Percentiles rank a stretch among this genome's conserved stretches.
These are phyloP conservation scores for Apiospora aurea DNA, from an alignment of 2,329 filamentous ascomycete species.

Conservation along the genomic window DNA sequence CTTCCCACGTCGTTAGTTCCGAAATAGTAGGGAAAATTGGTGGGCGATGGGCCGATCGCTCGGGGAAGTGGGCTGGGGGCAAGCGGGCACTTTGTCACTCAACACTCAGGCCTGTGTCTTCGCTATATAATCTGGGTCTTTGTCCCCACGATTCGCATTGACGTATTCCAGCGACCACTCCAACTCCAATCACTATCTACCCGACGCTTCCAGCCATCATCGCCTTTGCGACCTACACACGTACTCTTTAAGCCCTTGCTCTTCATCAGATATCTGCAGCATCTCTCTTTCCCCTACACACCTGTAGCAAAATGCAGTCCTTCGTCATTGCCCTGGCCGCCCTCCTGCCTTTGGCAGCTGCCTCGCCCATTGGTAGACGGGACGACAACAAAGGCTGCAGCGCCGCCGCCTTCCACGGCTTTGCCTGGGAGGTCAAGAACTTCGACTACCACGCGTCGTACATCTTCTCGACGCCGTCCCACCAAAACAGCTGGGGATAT, in stretches of 20 bases:
- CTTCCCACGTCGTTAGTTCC: neutral
- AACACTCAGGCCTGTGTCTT: neutral
- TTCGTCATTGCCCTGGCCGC: conserved; percentile 37
- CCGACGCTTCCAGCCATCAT: neutral
- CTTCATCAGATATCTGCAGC: neutral
- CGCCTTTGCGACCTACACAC: neutral
- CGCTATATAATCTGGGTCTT: conserved; percentile 7
- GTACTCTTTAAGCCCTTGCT: neutral
- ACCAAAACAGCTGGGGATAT: conserved; percentile 57
- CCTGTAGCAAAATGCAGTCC: conserved; percentile 35
- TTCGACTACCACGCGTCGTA: conserved; percentile 59
- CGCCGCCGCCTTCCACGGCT: conserved; percentile 41
- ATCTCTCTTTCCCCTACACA: neutral
- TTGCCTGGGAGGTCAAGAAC: conserved; percentile 50
- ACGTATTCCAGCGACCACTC: neutral
- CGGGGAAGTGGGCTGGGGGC: neutral
- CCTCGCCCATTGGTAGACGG: conserved; percentile 36
- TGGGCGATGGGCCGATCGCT: neutral
- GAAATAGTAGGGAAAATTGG: neutral
- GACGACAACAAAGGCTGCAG: conserved; percentile 42
- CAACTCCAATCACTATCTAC: neutral
- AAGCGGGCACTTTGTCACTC: too few species aligned
- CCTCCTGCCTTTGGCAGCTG: conserved; percentile 38
- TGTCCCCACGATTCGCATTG: conserved; percentile 2
- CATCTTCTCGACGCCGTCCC: conserved; percentile 57